Percentiles rank a stretch among this genome's conserved stretches.
These are phyloP conservation scores for Seiridium cupressi DNA, from an alignment of 2,329 filamentous ascomycete genomes.

Conservation along the genomic window DNA sequence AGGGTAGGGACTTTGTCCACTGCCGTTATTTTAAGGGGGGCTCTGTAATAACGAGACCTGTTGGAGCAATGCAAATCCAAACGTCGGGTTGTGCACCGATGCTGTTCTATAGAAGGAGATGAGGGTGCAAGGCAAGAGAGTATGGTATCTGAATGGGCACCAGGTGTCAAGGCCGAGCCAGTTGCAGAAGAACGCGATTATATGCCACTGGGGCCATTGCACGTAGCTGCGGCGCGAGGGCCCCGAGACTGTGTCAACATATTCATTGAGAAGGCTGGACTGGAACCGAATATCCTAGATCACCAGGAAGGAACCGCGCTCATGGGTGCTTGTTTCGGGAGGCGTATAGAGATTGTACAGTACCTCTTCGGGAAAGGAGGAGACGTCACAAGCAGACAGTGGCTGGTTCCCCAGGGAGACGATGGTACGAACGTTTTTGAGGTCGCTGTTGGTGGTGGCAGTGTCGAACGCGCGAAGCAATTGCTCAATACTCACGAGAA, in stretches of 20 bases:
- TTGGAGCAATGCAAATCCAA: no score
- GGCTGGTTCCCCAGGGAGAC: background rate
- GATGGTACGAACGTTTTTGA: background rate
- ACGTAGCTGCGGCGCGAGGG: background rate
- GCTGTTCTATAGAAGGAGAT: no score
- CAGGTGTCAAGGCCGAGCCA: background rate
- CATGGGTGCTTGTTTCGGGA: background rate
- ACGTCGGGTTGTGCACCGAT: no score
- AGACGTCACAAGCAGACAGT: background rate
- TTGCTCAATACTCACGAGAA: background rate
- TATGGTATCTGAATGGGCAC: no score
- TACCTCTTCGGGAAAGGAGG: background rate
- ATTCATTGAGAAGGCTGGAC: background rate
- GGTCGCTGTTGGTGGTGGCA: background rate
- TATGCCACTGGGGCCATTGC: background rate
- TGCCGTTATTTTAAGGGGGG: no score
- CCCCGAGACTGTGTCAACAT: background rate
- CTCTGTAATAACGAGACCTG: no score
- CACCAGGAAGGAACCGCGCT: background rate
- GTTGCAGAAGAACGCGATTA: background rate
- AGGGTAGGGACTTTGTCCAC: no score
- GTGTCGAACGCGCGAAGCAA: background rate
- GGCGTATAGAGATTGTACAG: background rate
- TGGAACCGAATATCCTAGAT: background rate
- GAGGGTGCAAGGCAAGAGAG: no score